These are phyloP conservation scores for Polyporus tsugae DNA, from an alignment of 1,284 basidiomycete species.

Conservation along the genomic window DNA sequence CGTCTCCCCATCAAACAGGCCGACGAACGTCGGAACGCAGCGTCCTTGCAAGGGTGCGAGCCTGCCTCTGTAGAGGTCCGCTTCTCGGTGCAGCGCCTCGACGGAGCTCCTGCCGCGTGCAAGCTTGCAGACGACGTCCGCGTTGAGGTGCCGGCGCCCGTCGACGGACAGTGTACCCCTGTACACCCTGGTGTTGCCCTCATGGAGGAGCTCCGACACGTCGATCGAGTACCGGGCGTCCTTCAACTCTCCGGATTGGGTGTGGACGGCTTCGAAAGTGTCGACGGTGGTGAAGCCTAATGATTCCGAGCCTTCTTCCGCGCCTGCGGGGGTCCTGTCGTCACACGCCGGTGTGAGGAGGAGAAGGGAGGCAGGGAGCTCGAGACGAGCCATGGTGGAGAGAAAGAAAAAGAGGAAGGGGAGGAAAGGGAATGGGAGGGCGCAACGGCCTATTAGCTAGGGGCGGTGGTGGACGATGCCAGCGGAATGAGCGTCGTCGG, in stretches of 20 bases:
- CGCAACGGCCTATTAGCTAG: neutral
- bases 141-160: conserved; percentile 1
- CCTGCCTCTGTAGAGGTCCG: conserved; percentile 16
- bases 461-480: neutral
- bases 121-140: conserved; percentile 24
- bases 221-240: conserved; percentile 18
- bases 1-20: conserved; percentile 20
- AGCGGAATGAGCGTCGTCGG: conserved; percentile 1
- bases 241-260: conserved; percentile 6
- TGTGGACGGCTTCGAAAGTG: conserved; percentile 15
- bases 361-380: conserved; percentile 15
- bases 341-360: conserved; percentile 18
- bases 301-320: conserved; percentile 1
- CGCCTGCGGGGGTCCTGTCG: conserved; percentile 4
- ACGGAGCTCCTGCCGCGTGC: conserved; percentile 6
- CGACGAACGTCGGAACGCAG: conserved; percentile 18
- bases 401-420: neutral
- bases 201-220: conserved; percentile 15
- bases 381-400: conserved; percentile 6
- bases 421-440: neutral
- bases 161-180: conserved; percentile 18
- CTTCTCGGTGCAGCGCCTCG: conserved; percentile 18
- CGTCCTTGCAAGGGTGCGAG: conserved; percentile 16
- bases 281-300: conserved; percentile 18
- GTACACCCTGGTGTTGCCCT: conserved; percentile 9